Percentiles rank a stretch among this genome's conserved stretches.
Evolutionary conservation across 805 yeast genomes (phyloP).

Genomic region (Zygoascus flipseniorum): DNA sequence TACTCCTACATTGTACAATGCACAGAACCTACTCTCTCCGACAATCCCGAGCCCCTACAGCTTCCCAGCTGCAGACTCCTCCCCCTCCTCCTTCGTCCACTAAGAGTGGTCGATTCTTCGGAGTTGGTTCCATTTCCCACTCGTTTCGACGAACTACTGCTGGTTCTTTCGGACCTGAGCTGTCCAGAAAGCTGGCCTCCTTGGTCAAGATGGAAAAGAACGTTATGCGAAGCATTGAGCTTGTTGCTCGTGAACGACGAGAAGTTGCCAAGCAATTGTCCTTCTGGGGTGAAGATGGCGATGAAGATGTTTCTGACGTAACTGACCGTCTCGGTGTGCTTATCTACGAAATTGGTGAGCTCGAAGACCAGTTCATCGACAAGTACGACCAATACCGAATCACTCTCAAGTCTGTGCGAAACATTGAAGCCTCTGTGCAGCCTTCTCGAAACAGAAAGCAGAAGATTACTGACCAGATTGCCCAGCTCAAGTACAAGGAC

Average conservation of each 20-base stretch:
- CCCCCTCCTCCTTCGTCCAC: slow-evolving; percentile 94
- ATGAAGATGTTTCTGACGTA: slow-evolving; percentile 93
- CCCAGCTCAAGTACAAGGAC: slow-evolving; percentile 95
- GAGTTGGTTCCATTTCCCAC: slow-evolving; percentile 51
- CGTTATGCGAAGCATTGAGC: slow-evolving; percentile 87
- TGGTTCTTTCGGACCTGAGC: slow-evolving; percentile 90
- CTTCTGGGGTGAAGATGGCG: slow-evolving; percentile 96
- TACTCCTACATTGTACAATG: slow-evolving; percentile 37
- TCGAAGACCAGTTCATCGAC: slow-evolving; percentile 97
- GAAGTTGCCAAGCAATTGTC: slow-evolving; percentile 96
- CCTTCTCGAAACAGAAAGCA: slow-evolving; percentile 98
- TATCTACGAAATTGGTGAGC: slow-evolving; percentile 92
- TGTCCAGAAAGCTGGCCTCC: slow-evolving; percentile 83
- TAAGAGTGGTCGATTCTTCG: slow-evolving; percentile 77
- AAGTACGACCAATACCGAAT: slow-evolving; percentile 97
- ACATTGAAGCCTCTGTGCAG: slow-evolving; percentile 96
- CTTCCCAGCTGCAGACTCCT: slow-evolving; percentile 87
- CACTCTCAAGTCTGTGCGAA: slow-evolving; percentile 87
- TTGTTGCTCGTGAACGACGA: slow-evolving; percentile 87
- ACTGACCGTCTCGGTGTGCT: slow-evolving; percentile 96
- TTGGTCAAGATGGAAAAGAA: slow-evolving; percentile 94
- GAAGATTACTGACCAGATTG: slow-evolving; percentile 95
- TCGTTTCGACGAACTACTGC: slow-evolving; percentile 68
- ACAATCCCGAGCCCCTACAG: slow-evolving; percentile 93
- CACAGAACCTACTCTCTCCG: slow-evolving; percentile 98